A percentile compares a stretch with the other conserved stretches of the same genome.
These are phyloP conservation scores for Albatrellus sp. DNA, from an alignment of 1,284 basidiomycete species.

Conservation along the genomic window DNA sequence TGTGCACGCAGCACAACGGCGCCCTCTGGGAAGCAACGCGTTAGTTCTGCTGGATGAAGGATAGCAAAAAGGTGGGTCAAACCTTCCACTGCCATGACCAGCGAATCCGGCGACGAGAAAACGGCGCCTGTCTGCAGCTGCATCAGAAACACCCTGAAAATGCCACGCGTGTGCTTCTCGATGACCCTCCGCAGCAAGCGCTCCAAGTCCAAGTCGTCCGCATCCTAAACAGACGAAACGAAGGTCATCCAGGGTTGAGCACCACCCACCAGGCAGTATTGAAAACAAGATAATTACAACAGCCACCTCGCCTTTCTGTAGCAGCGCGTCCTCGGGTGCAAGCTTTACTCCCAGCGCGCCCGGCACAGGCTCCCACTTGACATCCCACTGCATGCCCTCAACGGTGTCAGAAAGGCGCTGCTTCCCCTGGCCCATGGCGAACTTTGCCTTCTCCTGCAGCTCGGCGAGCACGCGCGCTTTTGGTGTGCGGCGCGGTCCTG, in stretches of 20 bases:
- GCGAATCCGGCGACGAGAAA: constrained; percentile 48
- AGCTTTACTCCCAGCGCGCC: constrained; percentile 45
- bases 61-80: constrained; percentile 8
- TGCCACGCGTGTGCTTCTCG: constrained; percentile 43
- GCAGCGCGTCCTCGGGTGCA: constrained; percentile 26
- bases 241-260: too few species aligned
- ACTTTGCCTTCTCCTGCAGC: constrained; percentile 49
- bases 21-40: constrained; percentile 23
- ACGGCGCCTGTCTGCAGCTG: constrained; percentile 42
- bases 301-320: constrained; percentile 27
- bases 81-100: constrained; percentile 44
- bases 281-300: constrained; percentile 25
- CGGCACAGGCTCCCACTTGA: constrained; percentile 55
- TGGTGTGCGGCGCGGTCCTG: constrained; percentile 33
- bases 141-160: constrained; percentile 40
- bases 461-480: constrained; percentile 43
- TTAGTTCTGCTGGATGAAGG: background rate
- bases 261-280: background rate
- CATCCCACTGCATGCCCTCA: constrained; percentile 43
- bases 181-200: constrained; percentile 45
- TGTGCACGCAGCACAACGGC: constrained; percentile 47
- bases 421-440: constrained; percentile 17
- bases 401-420: constrained; percentile 54
- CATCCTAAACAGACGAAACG: constrained; percentile 29
- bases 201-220: constrained; percentile 61